Evolutionary conservation across 169 alveolate genomes (phyloP), one percentile per base, ranked within the genome.

Genomic region (Amoebophrya sp.): DNA sequence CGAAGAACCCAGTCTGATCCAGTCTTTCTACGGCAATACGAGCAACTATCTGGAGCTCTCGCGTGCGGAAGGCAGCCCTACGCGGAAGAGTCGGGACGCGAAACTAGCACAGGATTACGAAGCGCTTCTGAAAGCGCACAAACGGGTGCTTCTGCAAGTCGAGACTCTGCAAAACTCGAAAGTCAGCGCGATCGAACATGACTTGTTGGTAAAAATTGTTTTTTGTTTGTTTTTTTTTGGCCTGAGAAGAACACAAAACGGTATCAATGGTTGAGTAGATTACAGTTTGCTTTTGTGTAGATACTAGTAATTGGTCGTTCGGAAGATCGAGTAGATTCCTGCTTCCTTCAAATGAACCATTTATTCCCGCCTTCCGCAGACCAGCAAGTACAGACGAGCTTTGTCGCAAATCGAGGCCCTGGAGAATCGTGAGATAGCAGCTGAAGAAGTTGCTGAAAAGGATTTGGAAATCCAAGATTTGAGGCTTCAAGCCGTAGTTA

Each of bases 51-150:
- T 65, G 36, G 83, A 65, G 83, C 33, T 65, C 2, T 12, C 83
- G 83, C 83, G 83, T 29, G 38, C 83, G 26, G 38, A 29, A 36
- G 83, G n/a, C 26, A 6, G 33, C 33, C 83, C 83, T 10, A 65
- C 18, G 33, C 18, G n/a, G 26, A 29, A 65, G 83, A 18, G 83
- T 6, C 33, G 2, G 2, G 83, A 65, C 83, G 2, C 3, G 36
- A 65, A 65, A 18, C 83, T 65, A 10, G 83, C 83, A 36, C 83
- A 65, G 33, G 83, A 65, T 36, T 65, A 65, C 83, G 83, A 65
- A 18, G 12, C 83, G 83, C 83, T 65, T 29, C 83, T 65, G 83
- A 1, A 0, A 10, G 83, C 83, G 12, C 83, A 65, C 33, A 1
- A 18, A 36, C 83, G 83, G 33, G 83, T 65, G 83, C 83, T 65